A percentile compares a stretch with the other conserved stretches of the same genome.
These are phyloP conservation scores for Plasmodium vivax DNA, from an alignment of 169 alveolate species.

Conservation along the genomic window DNA sequence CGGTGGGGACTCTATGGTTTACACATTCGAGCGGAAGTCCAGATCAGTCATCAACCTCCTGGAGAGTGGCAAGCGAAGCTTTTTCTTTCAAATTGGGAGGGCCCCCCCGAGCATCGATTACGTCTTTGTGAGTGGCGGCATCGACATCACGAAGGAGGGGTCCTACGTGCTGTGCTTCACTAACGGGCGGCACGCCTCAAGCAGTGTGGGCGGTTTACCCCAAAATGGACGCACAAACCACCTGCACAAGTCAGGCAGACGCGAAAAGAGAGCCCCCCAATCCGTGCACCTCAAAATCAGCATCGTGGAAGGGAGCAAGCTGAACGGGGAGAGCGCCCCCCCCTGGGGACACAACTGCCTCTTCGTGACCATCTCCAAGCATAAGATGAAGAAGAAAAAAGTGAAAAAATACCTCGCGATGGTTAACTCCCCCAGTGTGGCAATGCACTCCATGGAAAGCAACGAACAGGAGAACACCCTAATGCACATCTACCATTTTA, in stretches of 20 bases:
- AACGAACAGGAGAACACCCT: background rate
- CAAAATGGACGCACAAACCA: background rate
- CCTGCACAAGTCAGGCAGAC: background rate
- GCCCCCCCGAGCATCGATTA: background rate
- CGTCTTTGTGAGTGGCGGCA: conserved; percentile 7
- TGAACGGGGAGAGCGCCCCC: background rate
- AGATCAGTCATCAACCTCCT: conserved; percentile 9
- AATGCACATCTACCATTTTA: conserved; percentile 50
- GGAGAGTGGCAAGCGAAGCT: background rate
- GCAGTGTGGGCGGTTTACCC: background rate
- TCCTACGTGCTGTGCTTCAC: conserved; percentile 22
- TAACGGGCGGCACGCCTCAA: background rate
- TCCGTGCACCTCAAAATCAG: conserved; percentile 18
- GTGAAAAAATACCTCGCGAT: conserved; percentile 4
- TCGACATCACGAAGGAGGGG: conserved; percentile 35
- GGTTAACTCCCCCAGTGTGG: background rate
- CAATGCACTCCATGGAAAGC: background rate
- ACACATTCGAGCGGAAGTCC: conserved; percentile 3
- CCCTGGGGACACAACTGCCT: background rate
- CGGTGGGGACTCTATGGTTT: background rate
- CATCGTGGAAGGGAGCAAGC: background rate
- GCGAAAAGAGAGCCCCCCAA: background rate
- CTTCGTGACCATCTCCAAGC: conserved; percentile 6
- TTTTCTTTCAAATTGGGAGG: conserved; percentile 24
- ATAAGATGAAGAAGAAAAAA: background rate